Conservation (phyloP, 2,329 filamentous ascomycete species). For the Xylaria sp. region DNA sequence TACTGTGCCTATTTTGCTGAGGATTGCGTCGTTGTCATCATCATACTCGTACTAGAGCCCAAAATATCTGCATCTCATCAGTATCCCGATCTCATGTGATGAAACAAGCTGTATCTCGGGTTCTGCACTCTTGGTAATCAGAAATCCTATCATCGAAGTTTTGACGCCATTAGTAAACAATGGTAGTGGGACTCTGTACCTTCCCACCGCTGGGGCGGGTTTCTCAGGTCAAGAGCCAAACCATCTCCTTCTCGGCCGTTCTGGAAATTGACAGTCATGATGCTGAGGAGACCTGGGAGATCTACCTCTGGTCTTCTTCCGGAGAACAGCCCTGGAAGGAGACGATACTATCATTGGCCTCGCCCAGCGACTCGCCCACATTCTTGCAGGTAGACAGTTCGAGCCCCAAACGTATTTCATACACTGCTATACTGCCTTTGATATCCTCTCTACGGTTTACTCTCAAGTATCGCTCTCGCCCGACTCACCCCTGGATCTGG, state of each 20-base stretch:
- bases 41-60: neutral
- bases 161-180: neutral
- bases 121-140: neutral
- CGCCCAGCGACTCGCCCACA: conserved; percentile 54
- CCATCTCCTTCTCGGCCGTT: conserved; percentile 73
- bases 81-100: neutral
- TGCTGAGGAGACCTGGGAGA: conserved; percentile 72
- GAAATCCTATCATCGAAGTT: neutral
- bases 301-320: conserved; percentile 76
- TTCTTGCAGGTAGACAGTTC: conserved; percentile 59
- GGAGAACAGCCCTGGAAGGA: conserved; percentile 69
- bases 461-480: conserved; percentile 70
- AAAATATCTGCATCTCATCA: conserved; percentile 1
- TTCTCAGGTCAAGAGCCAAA: conserved; percentile 64
- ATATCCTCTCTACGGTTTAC: conserved; percentile 70
- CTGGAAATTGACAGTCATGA: conserved; percentile 71
- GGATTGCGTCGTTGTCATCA: neutral
- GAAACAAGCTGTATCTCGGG: neutral
- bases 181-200: conserved; percentile 57
- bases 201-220: conserved; percentile 82
- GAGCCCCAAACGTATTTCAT: conserved; percentile 61
- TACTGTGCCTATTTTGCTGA: neutral
- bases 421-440: conserved; percentile 62
- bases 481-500: conserved; percentile 74
- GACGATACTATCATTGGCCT: conserved; percentile 53